Evolutionary conservation across 2,329 filamentous ascomycete species (phyloP), one percentile per base, ranked within the genome.

Genomic region (Fusarium anthophilum): DNA sequence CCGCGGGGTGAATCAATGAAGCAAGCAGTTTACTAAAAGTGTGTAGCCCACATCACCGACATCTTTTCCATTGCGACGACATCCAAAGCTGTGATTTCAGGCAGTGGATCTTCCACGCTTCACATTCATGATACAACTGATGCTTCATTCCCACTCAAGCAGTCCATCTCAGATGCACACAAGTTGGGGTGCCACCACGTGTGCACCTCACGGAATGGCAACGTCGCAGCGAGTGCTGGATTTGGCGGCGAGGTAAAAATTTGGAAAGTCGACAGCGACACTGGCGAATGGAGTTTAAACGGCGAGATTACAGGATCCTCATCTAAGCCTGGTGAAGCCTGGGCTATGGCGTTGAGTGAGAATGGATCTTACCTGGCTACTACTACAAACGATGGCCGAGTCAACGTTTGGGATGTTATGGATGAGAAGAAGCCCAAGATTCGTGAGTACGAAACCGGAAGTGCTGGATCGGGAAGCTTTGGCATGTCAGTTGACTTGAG

Each of bases 111-210:
- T 47, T 95, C 95, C 26, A 91, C 91, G 37, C 89, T 99, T 73
- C 93, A 93, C 79, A 86, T 98, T 60, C 92, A 98, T 85, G 91
- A 92, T 74, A 96, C 93, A 26, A 87, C 87, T 67, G 87, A 92
- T 57, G 83, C 93, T 30, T 88, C 92, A 48, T 95, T 95, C 73
- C 91, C 94, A 6, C 88, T 97, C 72, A 87, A 89, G 18, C 96
- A 99, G 81, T 93, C 92, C 28, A 89, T 99, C 69, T 86, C 91
- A 59, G 89, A 90, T 75, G 95, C 93, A 37, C 96, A 99, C 85
- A 92, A 92, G 75, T 89, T 98, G 39, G 96, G 96, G 75, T 96
- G 94, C 80, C 96, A 99, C 84, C 96, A 99, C 83, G 86, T 98
- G 56, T 91, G 91, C 71, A 92, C 92, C 20, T 88, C 81, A 85